Percentiles rank a stretch among this genome's conserved stretches.
Evolutionary conservation across 805 yeast genomes (phyloP).

Genomic region (Maudiozyma serrabonitensis): DNA sequence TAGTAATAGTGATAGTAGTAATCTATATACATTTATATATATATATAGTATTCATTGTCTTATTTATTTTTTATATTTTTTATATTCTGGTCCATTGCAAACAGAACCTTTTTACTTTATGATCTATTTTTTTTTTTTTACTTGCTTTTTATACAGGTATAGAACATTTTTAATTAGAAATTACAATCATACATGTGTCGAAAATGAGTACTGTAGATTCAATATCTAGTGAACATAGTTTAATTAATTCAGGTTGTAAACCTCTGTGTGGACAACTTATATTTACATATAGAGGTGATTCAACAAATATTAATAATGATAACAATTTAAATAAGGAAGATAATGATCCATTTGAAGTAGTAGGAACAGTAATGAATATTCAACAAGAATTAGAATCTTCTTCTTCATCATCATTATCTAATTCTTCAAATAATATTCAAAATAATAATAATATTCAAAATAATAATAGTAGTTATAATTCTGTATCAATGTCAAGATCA

Average conservation of each 20-base stretch:
- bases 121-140: too few relatives aligned
- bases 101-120: too few relatives aligned
- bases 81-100: too few relatives aligned
- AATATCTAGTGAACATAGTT: neutral
- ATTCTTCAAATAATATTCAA: neutral
- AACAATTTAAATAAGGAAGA: neutral
- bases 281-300: constrained; percentile 2
- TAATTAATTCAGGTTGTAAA: neutral
- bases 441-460: neutral
- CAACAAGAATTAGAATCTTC: neutral
- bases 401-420: too few relatives aligned
- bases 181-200: neutral
- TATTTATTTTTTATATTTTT: too few relatives aligned
- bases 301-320: neutral
- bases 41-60: too few relatives aligned
- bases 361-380: constrained; percentile 2
- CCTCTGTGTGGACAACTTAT: constrained; percentile 9
- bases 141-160: neutral
- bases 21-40: too few relatives aligned
- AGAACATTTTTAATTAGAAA: neutral
- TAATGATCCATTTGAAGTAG: neutral
- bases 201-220: neutral
- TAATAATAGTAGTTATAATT: neutral
- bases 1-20: too few relatives aligned
- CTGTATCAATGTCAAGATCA: neutral